Conservation (phyloP, 2,329 filamentous ascomycete genomes). For the Furcasterigmium sp. region DNA sequence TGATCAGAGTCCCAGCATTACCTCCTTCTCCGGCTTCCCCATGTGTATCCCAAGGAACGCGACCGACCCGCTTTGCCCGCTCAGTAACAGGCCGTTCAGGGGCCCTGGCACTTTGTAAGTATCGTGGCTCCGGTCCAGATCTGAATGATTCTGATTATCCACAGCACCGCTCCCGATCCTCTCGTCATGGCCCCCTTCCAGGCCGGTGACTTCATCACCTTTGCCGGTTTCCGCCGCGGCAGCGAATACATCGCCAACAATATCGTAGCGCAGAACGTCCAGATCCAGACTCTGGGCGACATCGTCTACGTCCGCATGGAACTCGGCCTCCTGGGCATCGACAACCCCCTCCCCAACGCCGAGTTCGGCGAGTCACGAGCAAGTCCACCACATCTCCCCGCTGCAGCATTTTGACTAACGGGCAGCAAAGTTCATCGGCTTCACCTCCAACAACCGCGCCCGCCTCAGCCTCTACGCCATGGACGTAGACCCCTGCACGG, state of each 20-base stretch:
- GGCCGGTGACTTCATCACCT: conserved; percentile 29
- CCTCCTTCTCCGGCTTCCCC: conserved; percentile 43
- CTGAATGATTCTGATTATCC: neutral
- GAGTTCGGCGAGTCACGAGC: conserved; percentile 29
- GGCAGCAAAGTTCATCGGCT: conserved; percentile 22
- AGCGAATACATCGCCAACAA: conserved; percentile 27
- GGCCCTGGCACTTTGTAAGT: conserved; percentile 26
- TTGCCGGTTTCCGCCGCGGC: conserved; percentile 22
- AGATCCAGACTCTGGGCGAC: conserved; percentile 24
- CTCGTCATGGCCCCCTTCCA: conserved; percentile 29
- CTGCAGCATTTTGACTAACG: neutral
- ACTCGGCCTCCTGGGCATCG: conserved; percentile 25
- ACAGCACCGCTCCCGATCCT: conserved; percentile 25
- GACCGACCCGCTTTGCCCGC: conserved; percentile 27
- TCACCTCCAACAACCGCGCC: conserved; percentile 24
- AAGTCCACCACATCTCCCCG: conserved; percentile 5
- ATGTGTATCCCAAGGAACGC: conserved; percentile 43
- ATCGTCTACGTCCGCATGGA: conserved; percentile 30
- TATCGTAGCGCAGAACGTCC: conserved; percentile 28
- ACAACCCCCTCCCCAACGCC: conserved; percentile 25
- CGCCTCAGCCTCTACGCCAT: conserved; percentile 26
- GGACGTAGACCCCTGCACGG: conserved; percentile 30
- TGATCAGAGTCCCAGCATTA: conserved; percentile 40
- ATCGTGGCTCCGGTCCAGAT: no score
- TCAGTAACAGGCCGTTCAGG: conserved; percentile 24